Percentiles rank a stretch among this genome's conserved stretches.
These are phyloP conservation scores for Pulveroboletus ridleyi DNA, from an alignment of 1,284 basidiomycete genomes.

Conservation along the genomic window DNA sequence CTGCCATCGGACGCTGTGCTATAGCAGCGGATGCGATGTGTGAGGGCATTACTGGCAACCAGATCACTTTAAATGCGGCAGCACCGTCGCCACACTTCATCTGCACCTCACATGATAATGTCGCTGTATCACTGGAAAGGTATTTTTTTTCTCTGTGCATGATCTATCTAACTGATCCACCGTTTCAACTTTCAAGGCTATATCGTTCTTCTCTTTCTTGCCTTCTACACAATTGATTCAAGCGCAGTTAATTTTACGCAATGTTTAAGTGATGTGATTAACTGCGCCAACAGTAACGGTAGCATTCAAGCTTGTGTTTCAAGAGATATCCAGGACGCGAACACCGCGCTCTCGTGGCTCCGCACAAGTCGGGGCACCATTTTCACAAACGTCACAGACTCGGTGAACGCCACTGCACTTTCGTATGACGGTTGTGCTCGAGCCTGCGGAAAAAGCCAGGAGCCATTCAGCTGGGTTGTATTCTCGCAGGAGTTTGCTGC, in stretches of 20 bases:
- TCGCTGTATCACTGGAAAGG: neutral
- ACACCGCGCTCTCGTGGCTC: conserved; percentile 24
- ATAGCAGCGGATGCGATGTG: no score
- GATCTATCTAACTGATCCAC: conserved; percentile 13
- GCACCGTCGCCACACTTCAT: neutral
- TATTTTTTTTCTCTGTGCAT: neutral
- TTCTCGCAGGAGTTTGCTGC: conserved; percentile 48
- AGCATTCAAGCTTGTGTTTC: conserved; percentile 10
- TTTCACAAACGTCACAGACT: no score
- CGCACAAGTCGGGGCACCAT: conserved; percentile 22
- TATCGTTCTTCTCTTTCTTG: conserved; percentile 2
- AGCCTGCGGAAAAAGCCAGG: conserved; percentile 38
- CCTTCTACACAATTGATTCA: neutral
- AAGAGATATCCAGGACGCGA: conserved; percentile 18
- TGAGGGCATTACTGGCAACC: no score
- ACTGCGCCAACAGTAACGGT: conserved; percentile 27
- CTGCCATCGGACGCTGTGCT: no score
- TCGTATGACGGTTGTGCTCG: conserved; percentile 37
- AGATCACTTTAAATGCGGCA: no score
- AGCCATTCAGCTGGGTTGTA: conserved; percentile 42
- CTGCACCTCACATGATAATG: neutral
- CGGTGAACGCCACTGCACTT: conserved; percentile 19
- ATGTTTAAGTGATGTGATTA: conserved; percentile 18
- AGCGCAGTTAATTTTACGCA: conserved; percentile 14
- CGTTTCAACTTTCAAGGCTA: conserved; percentile 8